Percentiles rank a stretch among this genome's conserved stretches.
Evolutionary conservation across 129 eudicot species (phyloP).

Genomic region (Ambrosia trifida): DNA sequence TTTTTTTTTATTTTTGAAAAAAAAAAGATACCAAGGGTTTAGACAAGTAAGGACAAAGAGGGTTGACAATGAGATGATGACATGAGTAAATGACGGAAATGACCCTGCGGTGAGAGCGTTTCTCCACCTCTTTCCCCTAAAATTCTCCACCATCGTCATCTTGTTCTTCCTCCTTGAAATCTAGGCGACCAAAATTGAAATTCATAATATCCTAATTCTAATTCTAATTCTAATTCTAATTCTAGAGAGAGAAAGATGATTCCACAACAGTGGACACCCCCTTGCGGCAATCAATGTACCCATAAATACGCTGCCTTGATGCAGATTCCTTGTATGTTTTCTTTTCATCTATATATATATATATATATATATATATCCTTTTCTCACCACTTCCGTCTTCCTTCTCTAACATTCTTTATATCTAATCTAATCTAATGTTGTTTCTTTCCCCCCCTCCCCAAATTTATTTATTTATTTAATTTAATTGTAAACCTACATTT

Average conservation of each 20-base stretch:
- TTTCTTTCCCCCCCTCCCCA: slow-evolving; percentile 6
- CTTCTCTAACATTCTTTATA: too few relatives aligned
- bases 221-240: too few relatives aligned
- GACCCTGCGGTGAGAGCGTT: not conserved
- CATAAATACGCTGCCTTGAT: slow-evolving; percentile 78
- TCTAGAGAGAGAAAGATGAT: slow-evolving; percentile 40
- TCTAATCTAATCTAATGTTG: not conserved
- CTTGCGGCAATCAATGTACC: slow-evolving; percentile 87
- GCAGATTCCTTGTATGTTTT: slow-evolving; percentile 79
- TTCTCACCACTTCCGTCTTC: not conserved
- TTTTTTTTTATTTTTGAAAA: too few relatives aligned
- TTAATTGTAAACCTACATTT: slow-evolving; percentile 23
- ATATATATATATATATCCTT: not conserved
- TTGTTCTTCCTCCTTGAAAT: slow-evolving; percentile 16
- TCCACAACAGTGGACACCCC: slow-evolving; percentile 83
- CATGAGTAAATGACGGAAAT: not conserved
- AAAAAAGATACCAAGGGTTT: slow-evolving; percentile 42
- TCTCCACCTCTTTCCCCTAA: slow-evolving; percentile 25
- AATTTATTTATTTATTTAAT: slow-evolving; percentile 4
- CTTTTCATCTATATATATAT: not conserved
- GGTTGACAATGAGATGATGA: too few relatives aligned
- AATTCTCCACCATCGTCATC: slow-evolving; percentile 15
- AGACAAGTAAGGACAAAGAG: not conserved
- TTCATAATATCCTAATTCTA: too few relatives aligned
- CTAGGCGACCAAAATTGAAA: slow-evolving; percentile 12